phyloP scores from a whole-genome alignment of 495 filamentous ascomycete species.

The Hyaloscypha variabilis region DNA sequence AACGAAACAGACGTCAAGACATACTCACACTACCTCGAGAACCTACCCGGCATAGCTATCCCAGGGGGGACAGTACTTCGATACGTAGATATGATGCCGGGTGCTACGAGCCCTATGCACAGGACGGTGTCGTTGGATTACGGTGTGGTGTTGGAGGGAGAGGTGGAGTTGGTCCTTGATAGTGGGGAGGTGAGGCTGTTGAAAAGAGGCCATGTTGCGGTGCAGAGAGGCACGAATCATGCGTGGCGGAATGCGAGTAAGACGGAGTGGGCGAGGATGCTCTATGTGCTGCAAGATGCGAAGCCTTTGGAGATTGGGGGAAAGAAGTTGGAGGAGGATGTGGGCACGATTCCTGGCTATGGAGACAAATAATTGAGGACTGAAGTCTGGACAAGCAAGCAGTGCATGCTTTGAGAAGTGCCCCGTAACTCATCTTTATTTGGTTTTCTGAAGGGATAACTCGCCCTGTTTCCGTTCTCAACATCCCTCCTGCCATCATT shows the following conservation, averaged over 20 bases:
- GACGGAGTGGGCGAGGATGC: slow-evolving; percentile 58
- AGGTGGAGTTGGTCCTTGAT: slow-evolving; percentile 66
- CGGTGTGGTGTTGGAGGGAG: slow-evolving; percentile 75
- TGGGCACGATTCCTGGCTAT: not conserved
- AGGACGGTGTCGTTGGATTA: slow-evolving; percentile 75
- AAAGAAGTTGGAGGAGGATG: slow-evolving; percentile 49
- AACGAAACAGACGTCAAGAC: slow-evolving; percentile 51
- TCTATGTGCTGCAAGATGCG: slow-evolving; percentile 54
- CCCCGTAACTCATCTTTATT: too few relatives aligned
- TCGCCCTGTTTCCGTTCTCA: too few relatives aligned
- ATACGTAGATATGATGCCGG: slow-evolving; percentile 63
- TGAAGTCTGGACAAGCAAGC: not conserved
- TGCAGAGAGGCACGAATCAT: slow-evolving; percentile 72
- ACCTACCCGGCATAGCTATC: slow-evolving; percentile 39
- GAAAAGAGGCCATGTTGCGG: slow-evolving; percentile 61
- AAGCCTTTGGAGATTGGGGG: slow-evolving; percentile 45
- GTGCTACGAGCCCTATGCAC: slow-evolving; percentile 62
- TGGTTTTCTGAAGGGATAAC: too few relatives aligned
- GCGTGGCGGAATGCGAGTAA: slow-evolving; percentile 59
- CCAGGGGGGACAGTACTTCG: slow-evolving; percentile 55
- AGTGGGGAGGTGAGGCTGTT: slow-evolving; percentile 55
- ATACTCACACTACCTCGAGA: slow-evolving; percentile 31
- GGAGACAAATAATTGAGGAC: slow-evolving; percentile 4
- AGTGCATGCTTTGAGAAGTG: not conserved
- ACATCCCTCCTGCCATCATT: too few relatives aligned